A percentile compares a stretch with the other conserved stretches of the same genome.
Conservation (phyloP, 2,329 filamentous ascomycete genomes). For the Periglandula ipomoeae region DNA sequence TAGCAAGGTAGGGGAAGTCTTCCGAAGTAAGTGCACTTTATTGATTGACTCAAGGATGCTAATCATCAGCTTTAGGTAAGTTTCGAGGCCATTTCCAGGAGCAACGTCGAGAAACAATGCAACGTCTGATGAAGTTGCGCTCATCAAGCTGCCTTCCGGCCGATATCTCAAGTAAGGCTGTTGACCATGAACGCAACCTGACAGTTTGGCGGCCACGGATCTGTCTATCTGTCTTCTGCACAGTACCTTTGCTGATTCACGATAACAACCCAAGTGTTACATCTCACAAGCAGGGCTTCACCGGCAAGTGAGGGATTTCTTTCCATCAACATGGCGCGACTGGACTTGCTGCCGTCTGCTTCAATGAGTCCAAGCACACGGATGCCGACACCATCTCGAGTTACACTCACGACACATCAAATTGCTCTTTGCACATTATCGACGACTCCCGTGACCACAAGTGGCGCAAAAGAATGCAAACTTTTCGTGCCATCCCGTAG, state of each 20-base stretch:
- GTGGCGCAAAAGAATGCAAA: not conserved
- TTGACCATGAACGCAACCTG: no score
- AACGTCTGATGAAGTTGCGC: no score
- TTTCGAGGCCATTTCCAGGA: no score
- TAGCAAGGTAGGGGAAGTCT: not conserved
- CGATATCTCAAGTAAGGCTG: no score
- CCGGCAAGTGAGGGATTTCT: not conserved
- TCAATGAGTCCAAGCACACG: not conserved
- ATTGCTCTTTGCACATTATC: not conserved
- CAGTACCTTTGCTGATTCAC: no score
- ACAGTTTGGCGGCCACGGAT: no score
- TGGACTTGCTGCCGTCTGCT: not conserved
- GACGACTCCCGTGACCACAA: not conserved
- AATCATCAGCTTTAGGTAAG: not conserved
- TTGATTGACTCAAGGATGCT: no score
- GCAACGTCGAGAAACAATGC: no score
- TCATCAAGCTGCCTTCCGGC: no score
- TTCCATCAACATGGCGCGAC: not conserved
- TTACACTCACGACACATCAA: not conserved
- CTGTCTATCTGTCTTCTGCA: no score
- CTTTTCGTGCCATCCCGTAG: not conserved
- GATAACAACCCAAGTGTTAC: not conserved
- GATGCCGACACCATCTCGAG: not conserved
- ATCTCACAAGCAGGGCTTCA: not conserved
- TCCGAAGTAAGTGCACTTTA: no score